Conservation (phyloP, 2,329 filamentous ascomycete genomes). For the Arachnomyces sp. region DNA sequence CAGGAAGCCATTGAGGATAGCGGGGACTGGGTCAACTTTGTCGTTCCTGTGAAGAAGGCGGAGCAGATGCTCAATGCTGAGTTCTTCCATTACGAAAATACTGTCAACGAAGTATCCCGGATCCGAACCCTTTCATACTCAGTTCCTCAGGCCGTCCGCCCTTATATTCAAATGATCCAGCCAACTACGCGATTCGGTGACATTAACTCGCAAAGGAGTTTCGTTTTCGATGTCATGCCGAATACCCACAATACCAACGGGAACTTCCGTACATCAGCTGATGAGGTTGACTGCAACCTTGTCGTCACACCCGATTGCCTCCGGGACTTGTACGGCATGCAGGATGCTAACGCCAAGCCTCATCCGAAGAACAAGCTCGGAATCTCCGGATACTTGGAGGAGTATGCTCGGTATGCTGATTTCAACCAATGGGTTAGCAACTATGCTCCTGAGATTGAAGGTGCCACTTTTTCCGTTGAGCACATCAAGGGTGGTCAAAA, state of each 20-base stretch:
- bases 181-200: conserved; percentile 58
- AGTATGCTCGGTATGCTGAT: conserved; percentile 48
- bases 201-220: conserved; percentile 36
- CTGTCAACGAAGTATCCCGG: conserved; percentile 33
- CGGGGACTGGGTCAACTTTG: conserved; percentile 57
- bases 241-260: conserved; percentile 9
- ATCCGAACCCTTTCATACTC: conserved; percentile 56
- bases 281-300: conserved; percentile 27
- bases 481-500: conserved; percentile 52
- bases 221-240: conserved; percentile 20
- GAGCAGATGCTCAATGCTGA: conserved; percentile 50
- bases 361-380: conserved; percentile 35
- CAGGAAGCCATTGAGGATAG: conserved; percentile 40
- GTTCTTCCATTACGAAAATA: conserved; percentile 51
- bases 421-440: conserved; percentile 49
- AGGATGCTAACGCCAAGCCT: conserved; percentile 31
- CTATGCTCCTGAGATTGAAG: conserved; percentile 47
- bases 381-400: conserved; percentile 43
- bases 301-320: conserved; percentile 44
- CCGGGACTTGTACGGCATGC: conserved; percentile 42
- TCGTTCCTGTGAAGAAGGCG: conserved; percentile 34
- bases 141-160: conserved; percentile 48
- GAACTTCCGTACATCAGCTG: conserved; percentile 14
- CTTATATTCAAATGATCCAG: conserved; percentile 55
- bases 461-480: conserved; percentile 50